Conservation (phyloP, 2,329 filamentous ascomycete genomes). For the Alternaria sp. region DNA sequence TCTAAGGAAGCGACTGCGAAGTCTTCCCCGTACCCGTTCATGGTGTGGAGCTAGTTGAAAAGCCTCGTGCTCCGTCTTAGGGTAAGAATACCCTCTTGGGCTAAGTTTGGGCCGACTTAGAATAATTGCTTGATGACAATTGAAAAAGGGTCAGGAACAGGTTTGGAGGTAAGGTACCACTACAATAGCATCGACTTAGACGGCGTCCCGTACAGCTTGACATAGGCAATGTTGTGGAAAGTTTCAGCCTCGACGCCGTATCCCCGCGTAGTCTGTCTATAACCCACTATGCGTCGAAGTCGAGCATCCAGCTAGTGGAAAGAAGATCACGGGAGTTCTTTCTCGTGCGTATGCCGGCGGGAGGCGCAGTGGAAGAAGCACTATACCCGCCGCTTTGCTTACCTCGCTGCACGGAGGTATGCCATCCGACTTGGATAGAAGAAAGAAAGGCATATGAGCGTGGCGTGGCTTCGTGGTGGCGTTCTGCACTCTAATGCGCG, state of each 20-base stretch:
- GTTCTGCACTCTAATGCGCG: slow-evolving; percentile 16
- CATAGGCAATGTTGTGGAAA: neutral
- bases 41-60: neutral
- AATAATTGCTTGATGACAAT: slow-evolving; percentile 14
- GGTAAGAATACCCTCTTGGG: slow-evolving; percentile 19
- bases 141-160: neutral
- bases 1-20: slow-evolving; percentile 1
- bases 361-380: slow-evolving; percentile 2
- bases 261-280: neutral
- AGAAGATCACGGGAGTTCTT: slow-evolving; percentile 1
- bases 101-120: slow-evolving; percentile 13
- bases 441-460: neutral
- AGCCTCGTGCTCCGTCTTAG: slow-evolving; percentile 1
- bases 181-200: slow-evolving; percentile 8
- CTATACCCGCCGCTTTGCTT: neutral
- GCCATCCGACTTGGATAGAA: neutral
- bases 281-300: neutral
- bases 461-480: slow-evolving; percentile 6
- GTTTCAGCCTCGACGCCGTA: neutral
- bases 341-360: slow-evolving; percentile 8
- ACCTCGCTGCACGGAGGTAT: neutral
- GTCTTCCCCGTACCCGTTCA: neutral
- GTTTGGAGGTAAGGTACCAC: neutral
- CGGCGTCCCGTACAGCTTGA: neutral
- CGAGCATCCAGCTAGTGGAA: neutral